Conservation (phyloP, 306 rosid species). For the Prunus mume region DNA sequence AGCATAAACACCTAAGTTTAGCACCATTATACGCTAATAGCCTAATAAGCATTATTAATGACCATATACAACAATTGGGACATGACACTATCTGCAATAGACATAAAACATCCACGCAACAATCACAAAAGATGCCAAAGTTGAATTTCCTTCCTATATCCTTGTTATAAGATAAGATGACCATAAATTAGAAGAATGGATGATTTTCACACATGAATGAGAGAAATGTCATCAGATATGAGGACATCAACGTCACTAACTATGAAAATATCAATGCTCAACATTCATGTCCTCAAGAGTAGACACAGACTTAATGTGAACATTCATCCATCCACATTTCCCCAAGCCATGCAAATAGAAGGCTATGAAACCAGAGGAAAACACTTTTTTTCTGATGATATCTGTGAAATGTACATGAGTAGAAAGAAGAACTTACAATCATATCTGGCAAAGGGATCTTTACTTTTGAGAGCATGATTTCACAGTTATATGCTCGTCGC, state of each 20-base stretch:
- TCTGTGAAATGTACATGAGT: not conserved
- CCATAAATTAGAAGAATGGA: not conserved
- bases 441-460: slow-evolving; percentile 57
- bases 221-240: not conserved
- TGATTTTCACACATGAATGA: not conserved
- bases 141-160: not conserved
- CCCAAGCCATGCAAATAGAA: not conserved
- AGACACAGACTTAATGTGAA: not conserved
- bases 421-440: slow-evolving; percentile 44
- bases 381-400: not conserved
- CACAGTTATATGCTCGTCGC: slow-evolving; percentile 64
- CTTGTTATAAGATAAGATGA: not conserved
- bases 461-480: slow-evolving; percentile 62
- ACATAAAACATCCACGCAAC: not conserved
- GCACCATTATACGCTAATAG: not conserved
- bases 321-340: slow-evolving; percentile 7
- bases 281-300: not conserved
- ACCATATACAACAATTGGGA: not conserved
- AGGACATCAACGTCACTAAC: not conserved
- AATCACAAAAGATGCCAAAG: not conserved
- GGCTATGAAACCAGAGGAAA: not conserved
- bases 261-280: not conserved
- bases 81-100: not conserved
- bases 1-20: not conserved
- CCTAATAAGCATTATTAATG: not conserved